These are phyloP conservation scores for Dinochytrium kinnereticum DNA, from an alignment of 371 early-diverging fungal species.

Conservation along the genomic window DNA sequence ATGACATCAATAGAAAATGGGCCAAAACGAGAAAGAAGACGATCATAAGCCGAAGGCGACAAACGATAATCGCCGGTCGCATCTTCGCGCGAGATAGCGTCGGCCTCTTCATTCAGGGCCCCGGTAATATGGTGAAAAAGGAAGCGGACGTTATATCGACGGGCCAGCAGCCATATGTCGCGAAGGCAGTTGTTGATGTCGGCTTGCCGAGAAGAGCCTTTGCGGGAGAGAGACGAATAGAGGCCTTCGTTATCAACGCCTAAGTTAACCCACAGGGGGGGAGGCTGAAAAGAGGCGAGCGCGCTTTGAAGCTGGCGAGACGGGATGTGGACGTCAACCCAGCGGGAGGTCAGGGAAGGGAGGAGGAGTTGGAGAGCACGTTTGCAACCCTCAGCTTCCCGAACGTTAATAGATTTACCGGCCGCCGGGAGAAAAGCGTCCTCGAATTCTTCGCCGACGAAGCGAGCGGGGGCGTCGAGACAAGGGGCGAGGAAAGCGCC, in stretches of 20 bases:
- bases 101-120: not conserved
- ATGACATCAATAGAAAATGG: conserved; percentile 5
- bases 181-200: not conserved
- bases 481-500: not conserved
- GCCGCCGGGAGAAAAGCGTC: conserved; percentile 7
- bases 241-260: conserved; percentile 6
- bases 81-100: conserved; percentile 10
- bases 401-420: conserved; percentile 11
- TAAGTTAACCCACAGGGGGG: not conserved
- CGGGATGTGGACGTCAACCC: not conserved
- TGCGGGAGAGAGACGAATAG: not conserved
- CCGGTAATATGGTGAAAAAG: conserved; percentile 1
- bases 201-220: not conserved
- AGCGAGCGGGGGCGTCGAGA: not conserved
- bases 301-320: not conserved
- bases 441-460: not conserved
- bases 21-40: not conserved
- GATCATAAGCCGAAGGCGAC: not conserved
- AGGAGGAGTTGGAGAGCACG: not conserved
- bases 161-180: not conserved
- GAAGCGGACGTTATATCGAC: not conserved
- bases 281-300: not conserved
- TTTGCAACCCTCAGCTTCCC: not conserved
- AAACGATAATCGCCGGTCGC: not conserved
- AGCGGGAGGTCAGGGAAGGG: not conserved